Conservation (phyloP, 106 monocot genomes). For the Dendrobium nobile region DNA sequence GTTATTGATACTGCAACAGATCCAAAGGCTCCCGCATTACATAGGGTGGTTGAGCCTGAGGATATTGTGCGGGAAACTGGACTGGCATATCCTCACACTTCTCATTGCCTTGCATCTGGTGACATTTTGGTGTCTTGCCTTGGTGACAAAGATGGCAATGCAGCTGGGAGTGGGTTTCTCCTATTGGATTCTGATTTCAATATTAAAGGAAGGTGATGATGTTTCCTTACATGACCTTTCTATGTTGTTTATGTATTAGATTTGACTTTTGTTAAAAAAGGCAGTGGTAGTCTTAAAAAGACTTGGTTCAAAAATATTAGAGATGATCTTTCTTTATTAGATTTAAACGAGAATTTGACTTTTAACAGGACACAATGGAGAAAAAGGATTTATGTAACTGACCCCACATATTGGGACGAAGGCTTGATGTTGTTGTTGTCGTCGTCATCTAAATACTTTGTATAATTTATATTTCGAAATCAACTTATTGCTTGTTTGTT, state of each 20-base stretch:
- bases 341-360: too few relatives aligned
- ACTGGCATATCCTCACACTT: conserved; percentile 86
- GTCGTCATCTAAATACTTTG: too few relatives aligned
- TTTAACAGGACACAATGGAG: too few relatives aligned
- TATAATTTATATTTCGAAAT: not conserved
- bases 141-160: conserved; percentile 92
- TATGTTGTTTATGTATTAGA: not conserved
- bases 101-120: conserved; percentile 96
- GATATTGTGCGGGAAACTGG: conserved; percentile 83
- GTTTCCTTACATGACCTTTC: not conserved
- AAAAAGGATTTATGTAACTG: too few relatives aligned
- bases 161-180: conserved; percentile 78
- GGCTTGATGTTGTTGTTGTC: too few relatives aligned
- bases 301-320: too few relatives aligned
- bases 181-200: conserved; percentile 94
- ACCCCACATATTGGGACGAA: too few relatives aligned
- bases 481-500: not conserved
- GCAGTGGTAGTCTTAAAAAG: too few relatives aligned
- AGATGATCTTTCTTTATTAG: too few relatives aligned
- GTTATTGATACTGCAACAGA: conserved; percentile 59
- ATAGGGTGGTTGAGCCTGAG: conserved; percentile 72
- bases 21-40: conserved; percentile 79
- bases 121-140: conserved; percentile 96
- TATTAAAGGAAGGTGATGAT: conserved; percentile 89
- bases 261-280: not conserved